phyloP scores from a whole-genome alignment of 2,329 filamentous ascomycete species.

The Pyrenophora graminea region DNA sequence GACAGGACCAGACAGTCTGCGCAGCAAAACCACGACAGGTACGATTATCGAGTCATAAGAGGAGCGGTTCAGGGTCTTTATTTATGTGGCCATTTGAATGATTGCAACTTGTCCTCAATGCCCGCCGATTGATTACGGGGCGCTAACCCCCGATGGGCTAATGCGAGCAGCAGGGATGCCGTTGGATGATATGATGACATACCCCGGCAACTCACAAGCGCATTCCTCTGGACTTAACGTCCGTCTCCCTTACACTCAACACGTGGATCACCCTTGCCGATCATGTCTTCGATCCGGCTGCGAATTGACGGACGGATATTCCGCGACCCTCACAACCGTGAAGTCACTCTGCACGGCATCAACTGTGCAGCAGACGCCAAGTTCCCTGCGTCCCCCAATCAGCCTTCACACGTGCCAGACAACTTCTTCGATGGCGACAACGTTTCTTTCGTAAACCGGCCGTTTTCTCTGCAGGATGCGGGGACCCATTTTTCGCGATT shows the following conservation, averaged over 20 bases:
- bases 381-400: conserved; percentile 77
- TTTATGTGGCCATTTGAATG: conserved; percentile 5
- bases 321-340: conserved; percentile 77
- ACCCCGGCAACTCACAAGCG: background rate
- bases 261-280: conserved; percentile 3
- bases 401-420: conserved; percentile 76
- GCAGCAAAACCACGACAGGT: conserved; percentile 16
- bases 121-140: too few species aligned
- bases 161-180: conserved; percentile 1
- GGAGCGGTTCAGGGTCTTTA: background rate
- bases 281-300: conserved; percentile 76
- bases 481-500: conserved; percentile 84
- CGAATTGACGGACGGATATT: conserved; percentile 86
- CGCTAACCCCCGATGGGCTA: conserved; percentile 2
- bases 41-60: conserved; percentile 10
- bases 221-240: background rate
- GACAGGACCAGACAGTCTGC: background rate
- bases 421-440: conserved; percentile 92
- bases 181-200: conserved; percentile 6
- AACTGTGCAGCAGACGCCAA: conserved; percentile 93
- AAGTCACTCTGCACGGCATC: conserved; percentile 89
- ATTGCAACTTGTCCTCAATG: conserved; percentile 17
- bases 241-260: background rate
- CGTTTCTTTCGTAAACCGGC: conserved; percentile 84
- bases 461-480: conserved; percentile 82